phyloP scores from a whole-genome alignment of 768 basidiomycete species.

The Austroboletus eburneus region DNA sequence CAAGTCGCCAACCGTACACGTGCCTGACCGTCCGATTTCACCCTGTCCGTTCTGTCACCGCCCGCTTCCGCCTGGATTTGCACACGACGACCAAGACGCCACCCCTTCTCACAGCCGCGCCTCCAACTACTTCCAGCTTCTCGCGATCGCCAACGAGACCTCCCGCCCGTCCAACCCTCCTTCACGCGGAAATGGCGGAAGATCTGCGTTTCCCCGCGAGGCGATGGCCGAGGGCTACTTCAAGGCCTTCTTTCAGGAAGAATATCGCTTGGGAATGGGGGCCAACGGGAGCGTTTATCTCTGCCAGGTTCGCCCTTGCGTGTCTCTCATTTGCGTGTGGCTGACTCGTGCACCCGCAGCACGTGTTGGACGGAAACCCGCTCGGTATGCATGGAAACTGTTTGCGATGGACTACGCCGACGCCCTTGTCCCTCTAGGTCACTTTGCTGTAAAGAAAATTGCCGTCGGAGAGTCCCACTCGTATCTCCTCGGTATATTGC shows the following conservation, averaged over 20 bases:
- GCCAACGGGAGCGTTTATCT: constrained; percentile 89
- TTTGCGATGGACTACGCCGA: constrained; percentile 1
- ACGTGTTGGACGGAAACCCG: constrained; percentile 82
- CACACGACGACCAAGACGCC: constrained; percentile 22
- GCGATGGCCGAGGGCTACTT: constrained; percentile 92
- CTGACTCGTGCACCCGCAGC: constrained; percentile 38
- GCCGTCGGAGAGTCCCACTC: constrained; percentile 88
- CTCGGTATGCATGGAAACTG: constrained; percentile 46
- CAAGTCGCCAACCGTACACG: constrained; percentile 23
- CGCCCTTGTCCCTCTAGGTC: constrained; percentile 39
- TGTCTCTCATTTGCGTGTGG: background rate
- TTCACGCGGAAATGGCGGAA: constrained; percentile 15
- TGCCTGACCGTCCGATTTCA: constrained; percentile 23
- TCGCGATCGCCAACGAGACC: constrained; percentile 68
- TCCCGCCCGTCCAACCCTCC: constrained; percentile 51
- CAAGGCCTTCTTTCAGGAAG: constrained; percentile 88
- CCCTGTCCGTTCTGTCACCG: constrained; percentile 77
- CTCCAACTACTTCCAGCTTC: constrained; percentile 76
- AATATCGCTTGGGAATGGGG: constrained; percentile 88
- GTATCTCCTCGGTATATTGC: constrained; percentile 77
- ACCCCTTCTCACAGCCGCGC: constrained; percentile 49
- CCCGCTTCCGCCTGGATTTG: constrained; percentile 46
- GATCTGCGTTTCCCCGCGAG: constrained; percentile 54
- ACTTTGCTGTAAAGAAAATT: constrained; percentile 95
- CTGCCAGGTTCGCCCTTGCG: constrained; percentile 58